Percentiles rank a stretch among this genome's conserved stretches.
These are phyloP conservation scores for Lachancea waltii DNA, from an alignment of 805 yeast species.

Conservation along the genomic window DNA sequence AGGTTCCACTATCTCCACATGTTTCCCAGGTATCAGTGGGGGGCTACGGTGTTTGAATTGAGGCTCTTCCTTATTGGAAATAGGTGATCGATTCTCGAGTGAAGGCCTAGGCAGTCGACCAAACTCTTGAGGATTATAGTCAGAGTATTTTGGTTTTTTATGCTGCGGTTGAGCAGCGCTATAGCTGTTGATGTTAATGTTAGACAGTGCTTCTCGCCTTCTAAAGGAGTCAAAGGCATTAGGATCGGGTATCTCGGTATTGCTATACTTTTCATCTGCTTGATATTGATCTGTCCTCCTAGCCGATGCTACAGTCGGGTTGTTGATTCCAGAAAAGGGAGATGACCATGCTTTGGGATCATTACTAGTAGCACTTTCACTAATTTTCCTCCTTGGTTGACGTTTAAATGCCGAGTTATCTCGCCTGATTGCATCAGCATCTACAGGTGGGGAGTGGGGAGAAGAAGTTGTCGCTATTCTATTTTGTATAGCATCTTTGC, in stretches of 20 bases:
- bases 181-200: conserved; percentile 22
- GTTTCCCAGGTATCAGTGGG: conserved; percentile 3
- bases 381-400: conserved; percentile 11
- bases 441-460: conserved; percentile 1
- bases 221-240: conserved; percentile 4
- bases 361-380: conserved; percentile 3
- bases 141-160: conserved; percentile 2
- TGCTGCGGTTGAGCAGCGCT: neutral
- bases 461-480: conserved; percentile 5
- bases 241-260: conserved; percentile 1
- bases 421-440: neutral
- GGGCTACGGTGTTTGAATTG: conserved; percentile 3
- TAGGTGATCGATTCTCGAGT: neutral
- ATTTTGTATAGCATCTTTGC: conserved; percentile 7
- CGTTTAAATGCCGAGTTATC: conserved; percentile 3
- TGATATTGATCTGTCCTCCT: conserved; percentile 1
- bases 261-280: conserved; percentile 5
- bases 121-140: neutral
- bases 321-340: conserved; percentile 8
- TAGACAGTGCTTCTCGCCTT: conserved; percentile 27
- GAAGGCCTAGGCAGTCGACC: neutral
- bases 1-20: conserved; percentile 18
- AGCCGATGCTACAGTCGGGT: neutral
- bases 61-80: neutral
- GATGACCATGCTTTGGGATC: conserved; percentile 13